phyloP scores from a whole-genome alignment of 2,329 filamentous ascomycete species.

The Penicillium sp. region DNA sequence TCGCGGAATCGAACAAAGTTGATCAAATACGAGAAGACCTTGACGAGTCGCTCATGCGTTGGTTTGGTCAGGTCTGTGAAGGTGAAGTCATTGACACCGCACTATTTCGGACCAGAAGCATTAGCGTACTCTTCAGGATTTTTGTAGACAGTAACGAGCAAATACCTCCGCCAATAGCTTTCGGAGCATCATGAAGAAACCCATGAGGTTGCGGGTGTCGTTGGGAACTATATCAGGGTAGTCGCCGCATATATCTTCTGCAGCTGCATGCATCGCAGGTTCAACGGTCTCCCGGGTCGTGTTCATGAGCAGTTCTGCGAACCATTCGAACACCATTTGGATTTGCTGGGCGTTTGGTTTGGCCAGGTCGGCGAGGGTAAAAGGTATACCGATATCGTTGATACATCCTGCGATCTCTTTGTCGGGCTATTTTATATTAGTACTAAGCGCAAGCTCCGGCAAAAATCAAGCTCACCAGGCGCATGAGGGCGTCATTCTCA shows the following conservation, averaged over 20 bases:
- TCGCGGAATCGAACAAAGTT: conserved; percentile 98
- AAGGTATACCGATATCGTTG: conserved; percentile 90
- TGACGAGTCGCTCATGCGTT: conserved; percentile 82
- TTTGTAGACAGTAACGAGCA: not conserved
- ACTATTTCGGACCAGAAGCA: conserved; percentile 47
- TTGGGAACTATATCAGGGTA: conserved; percentile 78
- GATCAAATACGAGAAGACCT: conserved; percentile 96
- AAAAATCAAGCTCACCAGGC: conserved; percentile 44
- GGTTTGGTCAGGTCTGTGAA: conserved; percentile 90
- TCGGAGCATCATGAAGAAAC: conserved; percentile 83
- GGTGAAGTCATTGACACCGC: conserved; percentile 88
- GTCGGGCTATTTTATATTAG: conserved; percentile 50
- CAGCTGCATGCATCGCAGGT: conserved; percentile 89
- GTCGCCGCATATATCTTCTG: conserved; percentile 80
- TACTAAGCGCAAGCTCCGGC: not conserved
- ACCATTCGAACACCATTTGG: conserved; percentile 97
- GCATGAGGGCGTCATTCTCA: conserved; percentile 57
- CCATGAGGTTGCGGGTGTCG: conserved; percentile 92
- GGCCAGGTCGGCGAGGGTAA: conserved; percentile 79
- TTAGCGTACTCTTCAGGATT: not conserved
- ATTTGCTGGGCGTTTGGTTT: conserved; percentile 94
- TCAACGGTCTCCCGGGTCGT: conserved; percentile 89
- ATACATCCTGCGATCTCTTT: conserved; percentile 93
- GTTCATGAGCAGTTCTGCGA: conserved; percentile 90
- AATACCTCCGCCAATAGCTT: conserved; percentile 67